Percentiles rank a stretch among this genome's conserved stretches.
These are phyloP conservation scores for Capillidium heterosporum DNA, from an alignment of 371 early-diverging fungal genomes.

Conservation along the genomic window DNA sequence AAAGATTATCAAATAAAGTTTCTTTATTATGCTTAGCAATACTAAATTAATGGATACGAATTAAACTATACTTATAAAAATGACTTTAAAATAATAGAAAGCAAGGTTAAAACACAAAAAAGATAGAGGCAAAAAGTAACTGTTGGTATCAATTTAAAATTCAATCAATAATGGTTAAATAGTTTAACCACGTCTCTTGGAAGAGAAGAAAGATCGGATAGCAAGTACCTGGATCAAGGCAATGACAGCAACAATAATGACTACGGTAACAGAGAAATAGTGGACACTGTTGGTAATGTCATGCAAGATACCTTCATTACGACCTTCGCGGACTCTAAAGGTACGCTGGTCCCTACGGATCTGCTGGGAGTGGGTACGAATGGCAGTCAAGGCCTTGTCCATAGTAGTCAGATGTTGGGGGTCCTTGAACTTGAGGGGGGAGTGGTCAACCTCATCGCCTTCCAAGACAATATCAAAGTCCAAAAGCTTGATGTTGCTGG, in stretches of 20 bases:
- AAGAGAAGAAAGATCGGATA: conserved; percentile 49
- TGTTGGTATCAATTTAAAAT: too few species aligned
- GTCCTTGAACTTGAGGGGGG: conserved; percentile 14
- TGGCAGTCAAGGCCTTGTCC: conserved; percentile 33
- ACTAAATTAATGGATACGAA: too few species aligned
- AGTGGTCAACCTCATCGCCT: conserved; percentile 38
- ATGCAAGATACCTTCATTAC: conserved; percentile 40
- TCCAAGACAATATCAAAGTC: conserved; percentile 82
- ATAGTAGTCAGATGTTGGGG: conserved; percentile 32
- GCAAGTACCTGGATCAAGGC: conserved; percentile 73
- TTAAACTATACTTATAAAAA: too few species aligned
- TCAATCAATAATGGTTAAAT: too few species aligned
- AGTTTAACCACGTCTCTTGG: conserved; percentile 20
- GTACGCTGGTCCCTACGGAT: conserved; percentile 58
- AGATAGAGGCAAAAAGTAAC: too few species aligned
- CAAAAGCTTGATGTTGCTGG: conserved; percentile 76
- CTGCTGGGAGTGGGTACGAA: conserved; percentile 13
- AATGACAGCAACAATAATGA: conserved; percentile 52
- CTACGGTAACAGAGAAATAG: conserved; percentile 69
- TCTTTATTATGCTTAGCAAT: too few species aligned
- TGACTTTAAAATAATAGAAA: too few species aligned
- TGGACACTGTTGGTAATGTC: conserved; percentile 34
- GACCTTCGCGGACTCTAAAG: conserved; percentile 69
- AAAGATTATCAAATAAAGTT: too few species aligned
- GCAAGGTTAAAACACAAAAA: too few species aligned